Conservation (phyloP, 2,329 filamentous ascomycete genomes). For the Botrytis deweyae region DNA sequence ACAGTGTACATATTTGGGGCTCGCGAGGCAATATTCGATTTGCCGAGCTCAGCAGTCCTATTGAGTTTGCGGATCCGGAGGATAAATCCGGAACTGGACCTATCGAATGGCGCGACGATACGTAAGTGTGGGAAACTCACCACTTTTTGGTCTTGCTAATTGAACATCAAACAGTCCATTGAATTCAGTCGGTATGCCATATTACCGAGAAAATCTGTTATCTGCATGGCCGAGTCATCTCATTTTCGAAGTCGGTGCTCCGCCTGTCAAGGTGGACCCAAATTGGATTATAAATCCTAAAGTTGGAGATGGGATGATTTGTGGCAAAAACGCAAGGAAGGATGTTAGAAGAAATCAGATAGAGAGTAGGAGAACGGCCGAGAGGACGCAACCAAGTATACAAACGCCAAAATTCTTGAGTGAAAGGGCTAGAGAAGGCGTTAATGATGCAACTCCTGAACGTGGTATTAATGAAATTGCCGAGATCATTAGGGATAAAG, state of each 20-base stretch:
- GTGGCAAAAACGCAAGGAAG: slow-evolving; percentile 71
- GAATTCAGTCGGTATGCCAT: slow-evolving; percentile 85
- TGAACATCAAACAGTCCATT: slow-evolving; percentile 57
- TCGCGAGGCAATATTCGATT: slow-evolving; percentile 68
- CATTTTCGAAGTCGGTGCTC: slow-evolving; percentile 80
- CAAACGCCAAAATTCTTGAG: slow-evolving; percentile 89
- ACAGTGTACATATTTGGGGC: slow-evolving; percentile 67
- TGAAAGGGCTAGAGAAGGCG: slow-evolving; percentile 77
- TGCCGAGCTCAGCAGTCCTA: slow-evolving; percentile 66
- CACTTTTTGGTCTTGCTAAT: slow-evolving; percentile 4
- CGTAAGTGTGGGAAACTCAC: slow-evolving; percentile 49
- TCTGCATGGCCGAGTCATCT: slow-evolving; percentile 88
- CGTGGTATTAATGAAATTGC: slow-evolving; percentile 53
- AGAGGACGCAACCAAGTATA: slow-evolving; percentile 59
- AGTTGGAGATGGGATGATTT: slow-evolving; percentile 71
- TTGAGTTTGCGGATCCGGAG: slow-evolving; percentile 62
- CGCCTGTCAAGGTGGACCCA: slow-evolving; percentile 71
- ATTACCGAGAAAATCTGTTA: slow-evolving; percentile 82
- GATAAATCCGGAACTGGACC: slow-evolving; percentile 47
- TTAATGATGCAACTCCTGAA: slow-evolving; percentile 47
- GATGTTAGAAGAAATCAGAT: slow-evolving; percentile 75
- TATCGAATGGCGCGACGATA: slow-evolving; percentile 63
- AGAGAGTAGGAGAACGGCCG: slow-evolving; percentile 68
- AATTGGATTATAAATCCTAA: slow-evolving; percentile 68
- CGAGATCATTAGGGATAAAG: slow-evolving; percentile 65